phyloP scores from a whole-genome alignment of 306 rosid genomes.

The Inga laurina region DNA sequence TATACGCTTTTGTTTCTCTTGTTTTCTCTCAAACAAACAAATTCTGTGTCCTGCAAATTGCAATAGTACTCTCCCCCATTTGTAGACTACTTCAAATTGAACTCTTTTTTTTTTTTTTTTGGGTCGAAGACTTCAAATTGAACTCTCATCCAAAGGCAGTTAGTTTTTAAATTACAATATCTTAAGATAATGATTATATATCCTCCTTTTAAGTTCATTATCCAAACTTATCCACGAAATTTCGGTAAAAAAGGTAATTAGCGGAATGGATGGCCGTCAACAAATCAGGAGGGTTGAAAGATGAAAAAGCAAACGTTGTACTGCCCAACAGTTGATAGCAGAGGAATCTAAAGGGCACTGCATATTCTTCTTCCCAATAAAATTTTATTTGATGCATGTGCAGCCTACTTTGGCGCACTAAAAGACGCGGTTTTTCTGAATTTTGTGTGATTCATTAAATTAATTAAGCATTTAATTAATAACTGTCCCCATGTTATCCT shows the following conservation, averaged over 20 bases:
- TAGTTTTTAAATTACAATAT: not conserved
- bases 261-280: constrained; percentile 16
- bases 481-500: constrained; percentile 54
- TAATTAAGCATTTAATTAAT: constrained; percentile 20
- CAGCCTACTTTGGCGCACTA: constrained; percentile 43
- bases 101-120: not conserved
- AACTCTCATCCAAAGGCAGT: not conserved
- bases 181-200: not conserved
- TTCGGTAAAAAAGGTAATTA: not conserved
- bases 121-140: not conserved
- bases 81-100: not conserved
- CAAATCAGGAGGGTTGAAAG: not conserved
- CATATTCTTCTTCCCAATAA: constrained; percentile 18
- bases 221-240: constrained; percentile 21
- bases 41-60: not conserved
- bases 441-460: constrained; percentile 29
- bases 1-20: not conserved
- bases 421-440: constrained; percentile 38
- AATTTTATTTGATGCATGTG: constrained; percentile 53
- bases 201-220: not conserved
- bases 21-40: not conserved
- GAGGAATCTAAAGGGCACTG: constrained; percentile 36
- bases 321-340: constrained; percentile 11
- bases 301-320: constrained; percentile 22
- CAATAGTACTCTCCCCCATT: not conserved